A percentile compares a stretch with the other conserved stretches of the same genome.
Evolutionary conservation across 331 rosid species (phyloP).

Genomic region (Phaseolus coccineus): DNA sequence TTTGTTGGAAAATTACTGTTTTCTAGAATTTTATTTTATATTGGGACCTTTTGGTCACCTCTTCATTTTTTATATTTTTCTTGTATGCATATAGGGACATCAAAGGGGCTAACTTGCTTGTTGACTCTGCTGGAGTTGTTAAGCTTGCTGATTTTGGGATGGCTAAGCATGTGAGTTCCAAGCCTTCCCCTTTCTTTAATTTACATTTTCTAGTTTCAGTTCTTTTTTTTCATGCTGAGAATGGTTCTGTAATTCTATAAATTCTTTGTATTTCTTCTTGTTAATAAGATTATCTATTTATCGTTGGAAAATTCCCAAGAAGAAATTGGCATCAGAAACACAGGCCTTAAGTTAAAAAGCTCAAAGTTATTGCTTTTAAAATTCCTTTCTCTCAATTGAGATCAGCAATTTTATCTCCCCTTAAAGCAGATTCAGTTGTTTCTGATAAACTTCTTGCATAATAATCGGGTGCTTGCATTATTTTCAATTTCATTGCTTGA

Average conservation of each 20-base stretch:
- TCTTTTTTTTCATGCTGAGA: conserved; percentile 8
- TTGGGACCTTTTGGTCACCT: not conserved
- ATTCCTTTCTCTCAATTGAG: conserved; percentile 27
- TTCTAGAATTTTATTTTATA: conserved; percentile 8
- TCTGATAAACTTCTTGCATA: conserved; percentile 4
- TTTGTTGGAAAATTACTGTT: not conserved
- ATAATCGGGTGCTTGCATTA: not conserved
- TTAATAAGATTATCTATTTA: not conserved
- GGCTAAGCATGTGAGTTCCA: conserved; percentile 76
- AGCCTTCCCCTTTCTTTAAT: not conserved
- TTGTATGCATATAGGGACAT: conserved; percentile 61
- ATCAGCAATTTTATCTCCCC: conserved; percentile 4
- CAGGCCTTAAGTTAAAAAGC: conserved; percentile 8
- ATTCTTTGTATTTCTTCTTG: not conserved
- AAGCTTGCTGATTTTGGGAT: conserved; percentile 89
- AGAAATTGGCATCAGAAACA: not conserved
- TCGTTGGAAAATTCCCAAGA: not conserved
- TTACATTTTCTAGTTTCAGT: conserved; percentile 2
- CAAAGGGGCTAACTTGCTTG: conserved; percentile 85
- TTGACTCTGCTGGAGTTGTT: conserved; percentile 73
- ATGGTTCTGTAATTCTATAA: not conserved
- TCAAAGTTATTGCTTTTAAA: conserved; percentile 13
- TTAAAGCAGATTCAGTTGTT: conserved; percentile 2
- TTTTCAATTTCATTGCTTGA: not conserved
- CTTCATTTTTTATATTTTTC: not conserved